Evolutionary conservation across 352 stramenopile species (phyloP).

Genomic region (Blastocystis sp.): DNA sequence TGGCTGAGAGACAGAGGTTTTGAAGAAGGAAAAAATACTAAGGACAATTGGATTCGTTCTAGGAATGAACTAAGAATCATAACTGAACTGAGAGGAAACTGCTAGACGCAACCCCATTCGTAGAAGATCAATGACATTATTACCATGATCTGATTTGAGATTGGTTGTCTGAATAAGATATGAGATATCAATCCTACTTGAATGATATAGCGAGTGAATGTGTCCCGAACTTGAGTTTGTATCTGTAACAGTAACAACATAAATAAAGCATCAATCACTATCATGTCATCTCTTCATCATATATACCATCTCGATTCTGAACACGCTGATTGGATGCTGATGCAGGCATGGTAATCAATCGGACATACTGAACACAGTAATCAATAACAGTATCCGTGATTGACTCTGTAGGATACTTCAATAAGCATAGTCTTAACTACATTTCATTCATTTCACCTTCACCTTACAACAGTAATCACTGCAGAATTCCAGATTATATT

Average conservation of each 20-base stretch:
- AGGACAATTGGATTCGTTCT: not conserved
- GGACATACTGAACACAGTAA: conserved; percentile 44
- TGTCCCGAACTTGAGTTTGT: not conserved
- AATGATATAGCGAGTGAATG: not conserved
- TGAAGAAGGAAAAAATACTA: conserved; percentile 17
- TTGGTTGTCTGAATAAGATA: not conserved
- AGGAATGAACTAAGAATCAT: not conserved
- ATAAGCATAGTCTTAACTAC: not conserved
- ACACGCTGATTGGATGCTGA: not conserved
- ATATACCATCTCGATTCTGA: conserved; percentile 1
- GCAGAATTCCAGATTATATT: conserved; percentile 44
- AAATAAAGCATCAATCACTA: conserved; percentile 26
- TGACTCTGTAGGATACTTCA: not conserved
- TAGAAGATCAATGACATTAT: conserved; percentile 13
- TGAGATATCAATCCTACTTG: not conserved
- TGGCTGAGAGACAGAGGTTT: not conserved
- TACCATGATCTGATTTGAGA: conserved; percentile 9
- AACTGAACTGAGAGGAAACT: not conserved
- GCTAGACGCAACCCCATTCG: not conserved
- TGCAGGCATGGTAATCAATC: not conserved
- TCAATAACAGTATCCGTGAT: conserved; percentile 46
- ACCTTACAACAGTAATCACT: not conserved
- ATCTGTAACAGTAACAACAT: not conserved
- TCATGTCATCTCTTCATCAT: too few species aligned
- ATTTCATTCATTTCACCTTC: not conserved